Percentiles rank a stretch among this genome's conserved stretches.
These are phyloP conservation scores for Solanum pimpinellifolium DNA, from an alignment of 257 asterid species.

Conservation along the genomic window DNA sequence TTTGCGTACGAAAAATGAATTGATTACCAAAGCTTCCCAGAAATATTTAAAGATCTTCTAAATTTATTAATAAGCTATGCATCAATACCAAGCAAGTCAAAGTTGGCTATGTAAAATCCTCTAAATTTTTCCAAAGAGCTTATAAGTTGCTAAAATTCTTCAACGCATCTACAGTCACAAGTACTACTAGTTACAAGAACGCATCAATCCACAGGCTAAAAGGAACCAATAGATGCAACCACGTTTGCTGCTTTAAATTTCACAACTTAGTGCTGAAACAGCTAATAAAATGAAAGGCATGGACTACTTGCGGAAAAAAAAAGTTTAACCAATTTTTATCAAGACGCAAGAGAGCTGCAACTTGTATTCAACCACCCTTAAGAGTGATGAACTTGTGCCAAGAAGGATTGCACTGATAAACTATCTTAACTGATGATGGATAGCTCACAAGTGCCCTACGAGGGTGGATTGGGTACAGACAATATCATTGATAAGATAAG, in stretches of 20 bases:
- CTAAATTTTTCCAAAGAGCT: not conserved
- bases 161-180: not conserved
- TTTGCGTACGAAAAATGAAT: not conserved
- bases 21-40: not conserved
- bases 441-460: not conserved
- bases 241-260: not conserved
- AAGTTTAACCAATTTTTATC: not conserved
- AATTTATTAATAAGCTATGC: not conserved
- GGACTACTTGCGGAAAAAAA: not conserved
- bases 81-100: not conserved
- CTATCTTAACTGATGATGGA: not conserved
- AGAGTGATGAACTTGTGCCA: not conserved
- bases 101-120: not conserved
- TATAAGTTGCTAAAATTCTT: not conserved
- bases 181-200: not conserved
- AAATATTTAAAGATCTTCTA: not conserved
- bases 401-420: not conserved
- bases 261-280: not conserved
- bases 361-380: not conserved
- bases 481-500: not conserved
- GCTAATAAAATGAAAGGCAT: not conserved
- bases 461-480: not conserved
- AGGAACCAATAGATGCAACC: not conserved
- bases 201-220: not conserved
- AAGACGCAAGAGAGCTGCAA: not conserved